Evolutionary conservation across 192 early-diverging fungal species (phyloP).

Genomic region (Dissophora ornata): DNA sequence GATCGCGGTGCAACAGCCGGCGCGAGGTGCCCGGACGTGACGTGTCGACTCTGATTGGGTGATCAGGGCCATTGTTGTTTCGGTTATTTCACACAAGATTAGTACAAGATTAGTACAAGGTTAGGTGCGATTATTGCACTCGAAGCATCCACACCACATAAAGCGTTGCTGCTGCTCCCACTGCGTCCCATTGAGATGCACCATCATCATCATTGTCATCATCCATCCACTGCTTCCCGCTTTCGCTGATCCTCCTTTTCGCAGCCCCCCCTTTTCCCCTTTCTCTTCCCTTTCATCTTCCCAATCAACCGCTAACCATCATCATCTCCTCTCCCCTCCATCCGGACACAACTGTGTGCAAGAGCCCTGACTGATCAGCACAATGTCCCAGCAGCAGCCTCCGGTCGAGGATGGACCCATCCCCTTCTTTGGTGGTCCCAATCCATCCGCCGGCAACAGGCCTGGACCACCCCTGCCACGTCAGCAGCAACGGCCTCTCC

Average conservation of each 20-base stretch:
- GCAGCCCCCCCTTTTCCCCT: neutral
- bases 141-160: neutral
- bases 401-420: conserved; percentile 40
- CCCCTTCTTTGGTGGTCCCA: conserved; percentile 46
- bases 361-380: neutral
- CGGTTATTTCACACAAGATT: neutral
- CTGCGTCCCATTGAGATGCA: neutral
- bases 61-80: conserved; percentile 3
- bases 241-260: neutral
- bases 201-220: conserved; percentile 7
- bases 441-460: conserved; percentile 17
- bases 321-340: no score
- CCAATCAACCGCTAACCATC: no score
- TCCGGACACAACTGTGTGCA: no score
- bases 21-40: no score
- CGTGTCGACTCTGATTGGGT: conserved; percentile 12
- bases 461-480: conserved; percentile 7
- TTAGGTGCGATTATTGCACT: no score
- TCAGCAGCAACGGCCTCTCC: conserved; percentile 23
- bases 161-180: neutral
- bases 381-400: conserved; percentile 24
- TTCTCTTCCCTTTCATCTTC: neutral
- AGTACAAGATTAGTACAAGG: no score
- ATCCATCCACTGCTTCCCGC: neutral
- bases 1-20: no score